Base-by-base conservation (phyloP, 805 yeast species). In the Yarrowia phangngaensis region DNA sequence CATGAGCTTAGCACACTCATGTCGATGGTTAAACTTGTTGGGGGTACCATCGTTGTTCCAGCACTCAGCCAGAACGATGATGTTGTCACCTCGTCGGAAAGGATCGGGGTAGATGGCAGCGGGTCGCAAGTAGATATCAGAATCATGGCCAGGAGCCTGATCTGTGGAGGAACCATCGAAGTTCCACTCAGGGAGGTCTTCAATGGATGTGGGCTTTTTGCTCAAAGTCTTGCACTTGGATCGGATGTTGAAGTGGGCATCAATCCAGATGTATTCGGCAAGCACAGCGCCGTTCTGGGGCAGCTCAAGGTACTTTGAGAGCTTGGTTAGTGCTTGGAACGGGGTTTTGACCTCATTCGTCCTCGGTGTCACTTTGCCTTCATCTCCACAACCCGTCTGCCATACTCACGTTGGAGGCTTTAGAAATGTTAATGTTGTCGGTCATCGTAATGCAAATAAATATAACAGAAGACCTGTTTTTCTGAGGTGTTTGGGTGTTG, bases 1-100 rank as follows among this genome's bases (percentile, higher is more conserved):
- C 90, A 92, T 85, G 63, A 92, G 79, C 75, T 89, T 87, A 68
- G 83, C 88, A 70, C 95, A 87, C 70, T 87, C 96, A 69, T 84
- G 92, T 78, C 98, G 86, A 79, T 87, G 97, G 82, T 92, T 92
- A 73, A 79, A 85, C 74, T 87, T 87, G 84, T 92, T 92, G 73
- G 98, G 97, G 55, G 97, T 89, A 65, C 98, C 98, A 65, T 92
- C 97, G 72, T 84, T 85, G 81, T 88, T 88, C 84, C 90, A 89
- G 76, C 97, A 88, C 74, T 90, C 97, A 59, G 95, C 83, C 55
- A 92, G 73, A 50, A 92, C 98, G 60, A 92, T 77, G 59, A 90
- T 79, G 83, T 92, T 90, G 70, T 92, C 96, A 59, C 97, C 97
- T 69, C 84, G 79, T 78, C 98, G 88, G 77, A 92, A 88, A 26